phyloP scores from a whole-genome alignment of 1,139 yeast genomes.

The Kluyveromyces sp. region DNA sequence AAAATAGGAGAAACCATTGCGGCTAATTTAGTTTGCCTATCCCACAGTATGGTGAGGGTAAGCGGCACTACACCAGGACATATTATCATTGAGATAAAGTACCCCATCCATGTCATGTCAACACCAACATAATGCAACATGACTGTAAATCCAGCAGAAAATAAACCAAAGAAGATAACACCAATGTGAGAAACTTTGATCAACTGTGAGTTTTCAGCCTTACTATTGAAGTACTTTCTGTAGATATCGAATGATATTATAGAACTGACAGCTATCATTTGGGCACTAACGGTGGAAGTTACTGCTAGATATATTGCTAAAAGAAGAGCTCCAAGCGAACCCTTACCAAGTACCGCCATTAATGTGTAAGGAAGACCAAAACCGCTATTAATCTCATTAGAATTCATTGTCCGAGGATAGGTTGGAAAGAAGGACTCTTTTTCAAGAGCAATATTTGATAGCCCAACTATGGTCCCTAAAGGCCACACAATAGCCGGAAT shows the following conservation, averaged over 20 bases:
- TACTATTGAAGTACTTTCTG: slow-evolving; percentile 44
- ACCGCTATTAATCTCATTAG: slow-evolving; percentile 43
- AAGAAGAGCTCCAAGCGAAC: slow-evolving; percentile 48
- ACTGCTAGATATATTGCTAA: slow-evolving; percentile 48
- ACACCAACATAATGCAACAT: slow-evolving; percentile 49
- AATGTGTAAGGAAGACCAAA: slow-evolving; percentile 50
- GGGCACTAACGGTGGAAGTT: slow-evolving; percentile 51
- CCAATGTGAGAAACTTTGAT: slow-evolving; percentile 41
- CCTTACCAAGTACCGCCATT: slow-evolving; percentile 44
- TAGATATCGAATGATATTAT: slow-evolving; percentile 46
- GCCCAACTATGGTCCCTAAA: slow-evolving; percentile 37
- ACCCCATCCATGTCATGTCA: slow-evolving; percentile 26
- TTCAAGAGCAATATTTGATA: slow-evolving; percentile 43
- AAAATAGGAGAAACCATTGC: neutral
- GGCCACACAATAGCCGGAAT: slow-evolving; percentile 34
- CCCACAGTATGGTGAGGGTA: slow-evolving; percentile 30
- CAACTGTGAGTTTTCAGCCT: slow-evolving; percentile 43
- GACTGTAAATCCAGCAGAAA: slow-evolving; percentile 48
- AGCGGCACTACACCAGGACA: slow-evolving; percentile 32
- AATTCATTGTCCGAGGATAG: slow-evolving; percentile 39
- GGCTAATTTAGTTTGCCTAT: slow-evolving; percentile 27
- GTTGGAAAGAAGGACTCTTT: slow-evolving; percentile 44
- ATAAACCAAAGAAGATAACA: slow-evolving; percentile 40
- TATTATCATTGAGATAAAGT: slow-evolving; percentile 30
- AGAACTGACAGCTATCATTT: slow-evolving; percentile 50